Conservation (phyloP, 2,329 filamentous ascomycete genomes). For the Xylaria digitata region DNA sequence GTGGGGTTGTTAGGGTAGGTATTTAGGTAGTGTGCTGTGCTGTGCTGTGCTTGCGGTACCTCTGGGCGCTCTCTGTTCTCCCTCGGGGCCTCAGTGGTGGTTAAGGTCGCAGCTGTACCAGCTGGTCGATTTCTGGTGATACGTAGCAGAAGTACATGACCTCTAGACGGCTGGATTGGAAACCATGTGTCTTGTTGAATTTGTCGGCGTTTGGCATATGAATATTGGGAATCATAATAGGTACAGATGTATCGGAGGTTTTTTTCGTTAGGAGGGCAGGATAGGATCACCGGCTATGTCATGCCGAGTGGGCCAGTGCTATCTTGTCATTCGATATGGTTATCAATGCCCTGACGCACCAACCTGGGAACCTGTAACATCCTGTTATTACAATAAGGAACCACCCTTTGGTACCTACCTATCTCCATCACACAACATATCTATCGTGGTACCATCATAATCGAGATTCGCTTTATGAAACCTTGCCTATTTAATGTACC, state of each 20-base stretch:
- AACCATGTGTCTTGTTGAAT: neutral
- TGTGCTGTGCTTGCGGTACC: conserved; percentile 1
- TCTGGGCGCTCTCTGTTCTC: neutral
- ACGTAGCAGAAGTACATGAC: conserved; percentile 33
- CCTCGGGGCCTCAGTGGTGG: conserved; percentile 8
- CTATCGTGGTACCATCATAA: too few species aligned
- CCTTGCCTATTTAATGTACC: too few species aligned
- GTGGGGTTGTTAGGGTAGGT: conserved; percentile 20
- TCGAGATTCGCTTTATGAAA: too few species aligned
- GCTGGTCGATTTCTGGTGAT: conserved; percentile 31
- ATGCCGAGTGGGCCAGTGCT: conserved; percentile 24
- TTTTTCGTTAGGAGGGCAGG: conserved; percentile 5
- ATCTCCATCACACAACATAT: too few species aligned
- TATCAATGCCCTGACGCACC: conserved; percentile 14
- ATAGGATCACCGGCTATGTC: conserved; percentile 11
- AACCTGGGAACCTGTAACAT: neutral
- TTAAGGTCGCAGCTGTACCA: conserved; percentile 30
- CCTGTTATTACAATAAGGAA: neutral
- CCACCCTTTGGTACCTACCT: too few species aligned
- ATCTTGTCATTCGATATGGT: conserved; percentile 11
- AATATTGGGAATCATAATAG: neutral
- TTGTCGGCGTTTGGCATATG: conserved; percentile 1
- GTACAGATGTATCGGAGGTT: conserved; percentile 11
- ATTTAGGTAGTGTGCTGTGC: neutral
- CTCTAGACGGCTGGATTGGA: conserved; percentile 16